Evolutionary conservation across 345 rosid genomes (phyloP).

Genomic region (Populus nigra): DNA sequence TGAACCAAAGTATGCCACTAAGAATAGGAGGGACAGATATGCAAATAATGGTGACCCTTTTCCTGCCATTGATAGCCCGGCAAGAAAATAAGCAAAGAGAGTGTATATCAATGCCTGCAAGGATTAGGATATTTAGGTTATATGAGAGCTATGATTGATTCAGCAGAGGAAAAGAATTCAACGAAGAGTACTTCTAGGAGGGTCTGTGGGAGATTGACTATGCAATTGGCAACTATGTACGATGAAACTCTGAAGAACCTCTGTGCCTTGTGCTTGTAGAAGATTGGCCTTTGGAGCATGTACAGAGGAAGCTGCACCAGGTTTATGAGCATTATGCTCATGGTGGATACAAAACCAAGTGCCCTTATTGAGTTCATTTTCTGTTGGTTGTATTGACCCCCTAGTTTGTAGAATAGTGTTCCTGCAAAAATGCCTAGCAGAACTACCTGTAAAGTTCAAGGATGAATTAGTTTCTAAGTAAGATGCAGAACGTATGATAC

Average conservation of each 20-base stretch:
- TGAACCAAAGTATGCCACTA: slow-evolving; percentile 33
- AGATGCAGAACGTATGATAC: background rate
- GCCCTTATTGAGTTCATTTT: slow-evolving; percentile 40
- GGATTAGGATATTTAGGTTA: slow-evolving; percentile 13
- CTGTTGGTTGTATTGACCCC: slow-evolving; percentile 35
- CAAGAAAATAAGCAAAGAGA: slow-evolving; percentile 26
- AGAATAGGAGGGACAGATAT: slow-evolving; percentile 21
- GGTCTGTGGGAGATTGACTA: slow-evolving; percentile 40
- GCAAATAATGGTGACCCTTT: slow-evolving; percentile 25
- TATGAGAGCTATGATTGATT: background rate
- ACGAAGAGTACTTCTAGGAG: slow-evolving; percentile 24
- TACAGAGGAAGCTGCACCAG: slow-evolving; percentile 37
- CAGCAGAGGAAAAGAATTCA: background rate
- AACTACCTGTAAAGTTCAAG: slow-evolving; percentile 27
- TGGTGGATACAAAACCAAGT: slow-evolving; percentile 32
- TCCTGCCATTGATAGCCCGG: slow-evolving; percentile 23
- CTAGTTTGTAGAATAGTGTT: slow-evolving; percentile 30
- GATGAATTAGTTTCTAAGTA: background rate
- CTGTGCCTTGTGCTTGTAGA: slow-evolving; percentile 34
- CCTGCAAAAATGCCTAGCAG: slow-evolving; percentile 28
- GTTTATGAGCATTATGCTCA: slow-evolving; percentile 39
- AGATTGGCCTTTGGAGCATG: slow-evolving; percentile 36
- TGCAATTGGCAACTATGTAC: slow-evolving; percentile 31
- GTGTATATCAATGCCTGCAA: slow-evolving; percentile 33
- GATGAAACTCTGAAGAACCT: slow-evolving; percentile 38